Percentiles rank a stretch among this genome's conserved stretches.
Conservation (phyloP, 257 asterid genomes). For the Capsicum rhomboideum region DNA sequence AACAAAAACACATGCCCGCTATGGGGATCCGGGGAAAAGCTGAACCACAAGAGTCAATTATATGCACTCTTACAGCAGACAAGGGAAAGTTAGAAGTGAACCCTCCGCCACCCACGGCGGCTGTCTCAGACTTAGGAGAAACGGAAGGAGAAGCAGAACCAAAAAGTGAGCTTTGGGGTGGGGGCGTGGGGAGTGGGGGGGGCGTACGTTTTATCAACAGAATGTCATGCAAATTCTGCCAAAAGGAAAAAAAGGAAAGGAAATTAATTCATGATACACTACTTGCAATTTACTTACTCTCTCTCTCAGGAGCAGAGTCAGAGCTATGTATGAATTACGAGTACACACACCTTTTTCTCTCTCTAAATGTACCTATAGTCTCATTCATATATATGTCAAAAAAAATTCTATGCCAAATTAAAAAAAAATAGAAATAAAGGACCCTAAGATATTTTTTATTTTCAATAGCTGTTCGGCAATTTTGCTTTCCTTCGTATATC, state of each 20-base stretch:
- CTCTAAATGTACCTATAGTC: background rate
- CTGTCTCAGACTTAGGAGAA: too few relatives aligned
- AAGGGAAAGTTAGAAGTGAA: too few relatives aligned
- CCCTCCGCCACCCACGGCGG: background rate
- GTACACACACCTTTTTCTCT: background rate
- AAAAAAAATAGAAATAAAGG: background rate
- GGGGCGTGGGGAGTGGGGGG: too few relatives aligned
- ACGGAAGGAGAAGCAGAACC: background rate
- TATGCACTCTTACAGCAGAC: too few relatives aligned
- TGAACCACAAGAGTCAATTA: too few relatives aligned
- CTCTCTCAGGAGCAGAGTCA: background rate
- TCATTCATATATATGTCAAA: background rate
- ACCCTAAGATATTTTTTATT: background rate
- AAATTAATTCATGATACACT: background rate
- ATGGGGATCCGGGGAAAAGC: too few relatives aligned
- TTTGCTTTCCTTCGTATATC: background rate
- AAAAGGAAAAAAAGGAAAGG: background rate
- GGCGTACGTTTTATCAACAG: background rate
- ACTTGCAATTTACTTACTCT: background rate
- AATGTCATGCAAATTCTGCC: slow-evolving; percentile 1
- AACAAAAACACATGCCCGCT: too few relatives aligned
- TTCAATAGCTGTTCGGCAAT: background rate
- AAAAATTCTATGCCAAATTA: background rate
- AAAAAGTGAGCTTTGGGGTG: background rate
- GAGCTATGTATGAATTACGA: too few relatives aligned